A percentile compares a stretch with the other conserved stretches of the same genome.
phyloP scores from a whole-genome alignment of 805 yeast species.

The Ogataea angusta region DNA sequence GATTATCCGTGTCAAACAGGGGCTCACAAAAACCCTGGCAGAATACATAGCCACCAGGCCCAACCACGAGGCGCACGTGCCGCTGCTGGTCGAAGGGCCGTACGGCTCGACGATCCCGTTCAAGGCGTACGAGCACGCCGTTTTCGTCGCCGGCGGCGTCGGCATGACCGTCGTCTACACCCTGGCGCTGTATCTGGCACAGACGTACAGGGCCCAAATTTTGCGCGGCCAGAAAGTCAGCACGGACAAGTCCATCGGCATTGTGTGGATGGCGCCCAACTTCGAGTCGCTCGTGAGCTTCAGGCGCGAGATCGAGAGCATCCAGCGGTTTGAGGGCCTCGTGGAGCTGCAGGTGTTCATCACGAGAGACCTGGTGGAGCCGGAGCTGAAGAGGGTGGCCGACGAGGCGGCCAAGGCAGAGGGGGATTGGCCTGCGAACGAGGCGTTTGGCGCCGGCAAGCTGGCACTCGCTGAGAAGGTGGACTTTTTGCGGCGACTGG shows the following conservation, averaged over 20 bases:
- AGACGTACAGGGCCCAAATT: conserved; percentile 29
- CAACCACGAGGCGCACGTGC: conserved; percentile 34
- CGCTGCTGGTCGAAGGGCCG: conserved; percentile 57
- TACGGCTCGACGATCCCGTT: conserved; percentile 52
- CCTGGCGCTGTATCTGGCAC: conserved; percentile 40
- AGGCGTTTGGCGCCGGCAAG: not conserved
- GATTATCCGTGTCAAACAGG: conserved; percentile 49
- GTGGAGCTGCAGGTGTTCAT: conserved; percentile 29
- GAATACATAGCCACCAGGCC: conserved; percentile 31
- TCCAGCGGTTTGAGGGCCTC: conserved; percentile 24
- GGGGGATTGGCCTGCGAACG: not conserved
- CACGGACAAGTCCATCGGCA: conserved; percentile 22
- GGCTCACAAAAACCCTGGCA: conserved; percentile 45
- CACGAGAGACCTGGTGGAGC: conserved; percentile 25
- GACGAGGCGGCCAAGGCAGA: not conserved
- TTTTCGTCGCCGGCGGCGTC: conserved; percentile 61
- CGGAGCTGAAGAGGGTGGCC: conserved; percentile 11
- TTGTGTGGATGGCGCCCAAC: conserved; percentile 32
- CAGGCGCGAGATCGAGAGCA: conserved; percentile 27
- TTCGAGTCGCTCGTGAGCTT: conserved; percentile 31
- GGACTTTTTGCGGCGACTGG: conserved; percentile 17
- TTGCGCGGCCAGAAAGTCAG: conserved; percentile 23
- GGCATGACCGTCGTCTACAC: conserved; percentile 59
- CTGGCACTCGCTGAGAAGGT: conserved; percentile 14
- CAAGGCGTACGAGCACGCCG: conserved; percentile 42